Base-by-base conservation (phyloP, 2,329 filamentous ascomycete species). In the Penicillium sp. region DNA sequence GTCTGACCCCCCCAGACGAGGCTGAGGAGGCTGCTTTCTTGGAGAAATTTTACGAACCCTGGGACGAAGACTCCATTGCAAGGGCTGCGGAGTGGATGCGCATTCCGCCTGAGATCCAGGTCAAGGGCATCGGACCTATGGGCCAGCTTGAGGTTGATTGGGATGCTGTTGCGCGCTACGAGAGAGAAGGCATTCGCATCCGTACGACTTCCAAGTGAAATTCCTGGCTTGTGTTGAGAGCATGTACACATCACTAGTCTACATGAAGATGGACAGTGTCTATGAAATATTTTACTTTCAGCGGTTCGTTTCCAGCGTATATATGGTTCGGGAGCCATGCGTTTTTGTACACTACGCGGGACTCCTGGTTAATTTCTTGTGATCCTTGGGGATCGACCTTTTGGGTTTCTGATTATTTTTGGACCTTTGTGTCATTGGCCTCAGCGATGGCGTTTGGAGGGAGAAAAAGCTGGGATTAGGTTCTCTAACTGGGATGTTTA, bases 121-220 rank as follows among this genome's bases (percentile, higher is more conserved):
- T 45, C 38, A 53, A 56, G 55, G 42, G 20, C 29, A 46, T 35
- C 14, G 53, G 53, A 4, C 29, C 40, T 10, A 42, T 75, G 72
- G 73, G 60, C 68, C 42, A 66, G 64, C 61, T 61, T 26, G 39
- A 70, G 34, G 64, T 77, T 32, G 72, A 78, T 51, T 78, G 75
- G 74, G 73, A 77, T n/a, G 63, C 63, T 13, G 56, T 74, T 37
- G 69, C 73, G n/a, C 63, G 62, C 11, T 69, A 69, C 22, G 67
- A 69, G 31, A 62, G 64, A 24, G 63, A 67, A 18, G 63, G 59
- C 9, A 65, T 71, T 38, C 57, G 64, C 20, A 68, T 74, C 43
- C 63, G 61, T 45, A 62, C 68, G 38, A 62, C 68, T 55, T 72
- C 59, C 65, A 56, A 39, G 44, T 46, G 44, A 34, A 44, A 44